Conservation (phyloP, 179 eudicot species). For the Nepenthes alata region DNA sequence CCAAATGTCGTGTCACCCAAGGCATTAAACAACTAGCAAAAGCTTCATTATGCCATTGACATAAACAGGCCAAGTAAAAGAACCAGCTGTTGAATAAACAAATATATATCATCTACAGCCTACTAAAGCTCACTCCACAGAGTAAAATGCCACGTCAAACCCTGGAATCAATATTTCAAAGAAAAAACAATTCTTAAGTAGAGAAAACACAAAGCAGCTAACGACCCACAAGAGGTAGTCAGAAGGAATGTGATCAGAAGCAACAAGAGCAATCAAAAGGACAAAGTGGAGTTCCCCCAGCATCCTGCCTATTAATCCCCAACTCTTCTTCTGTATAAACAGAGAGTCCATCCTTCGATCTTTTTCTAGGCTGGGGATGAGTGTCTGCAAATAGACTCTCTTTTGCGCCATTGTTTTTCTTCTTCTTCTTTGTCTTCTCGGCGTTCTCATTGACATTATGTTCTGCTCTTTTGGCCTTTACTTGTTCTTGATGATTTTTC, state of each 20-base stretch:
- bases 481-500: neutral
- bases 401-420: neutral
- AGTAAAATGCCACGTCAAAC: too few relatives aligned
- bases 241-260: conserved; percentile 16
- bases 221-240: too few relatives aligned
- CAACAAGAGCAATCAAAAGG: conserved; percentile 84
- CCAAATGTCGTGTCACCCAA: too few relatives aligned
- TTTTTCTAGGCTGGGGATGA: conserved; percentile 27
- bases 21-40: too few relatives aligned
- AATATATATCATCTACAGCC: too few relatives aligned
- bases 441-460: neutral
- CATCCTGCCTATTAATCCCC: conserved; percentile 44
- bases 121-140: too few relatives aligned
- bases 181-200: too few relatives aligned
- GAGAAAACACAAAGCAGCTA: too few relatives aligned
- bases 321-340: conserved; percentile 55
- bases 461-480: neutral
- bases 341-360: conserved; percentile 43
- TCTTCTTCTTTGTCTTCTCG: neutral
- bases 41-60: too few relatives aligned
- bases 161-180: too few relatives aligned
- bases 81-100: too few relatives aligned
- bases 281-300: conserved; percentile 50
- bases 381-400: neutral
- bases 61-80: too few relatives aligned